Evolutionary conservation across 2,329 filamentous ascomycete genomes (phyloP).

Genomic region (Chalara sp.): DNA sequence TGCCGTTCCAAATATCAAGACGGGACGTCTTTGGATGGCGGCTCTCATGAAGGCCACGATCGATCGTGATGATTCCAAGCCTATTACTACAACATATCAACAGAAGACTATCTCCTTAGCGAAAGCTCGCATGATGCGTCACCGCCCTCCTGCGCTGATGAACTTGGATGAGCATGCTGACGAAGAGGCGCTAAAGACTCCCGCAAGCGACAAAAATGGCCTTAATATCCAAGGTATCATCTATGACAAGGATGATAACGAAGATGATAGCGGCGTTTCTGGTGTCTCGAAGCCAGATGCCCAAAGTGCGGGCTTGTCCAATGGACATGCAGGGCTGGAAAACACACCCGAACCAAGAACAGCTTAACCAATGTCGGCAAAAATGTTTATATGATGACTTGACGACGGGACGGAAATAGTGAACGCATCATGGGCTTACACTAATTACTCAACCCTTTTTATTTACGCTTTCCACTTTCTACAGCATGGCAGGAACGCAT

Average conservation of each 20-base stretch:
- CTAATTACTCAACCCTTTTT: too few species aligned
- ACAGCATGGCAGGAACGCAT: too few species aligned
- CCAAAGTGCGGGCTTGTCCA: constrained; percentile 1
- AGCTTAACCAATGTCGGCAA: background rate
- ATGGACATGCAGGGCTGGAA: background rate
- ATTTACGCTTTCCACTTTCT: too few species aligned
- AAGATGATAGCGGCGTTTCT: constrained; percentile 27
- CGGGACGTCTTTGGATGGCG: constrained; percentile 95
- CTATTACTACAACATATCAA: constrained; percentile 87
- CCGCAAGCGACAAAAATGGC: constrained; percentile 24
- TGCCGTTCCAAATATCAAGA: constrained; percentile 81
- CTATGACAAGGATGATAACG: constrained; percentile 23
- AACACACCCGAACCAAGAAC: background rate
- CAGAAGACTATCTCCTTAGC: constrained; percentile 92
- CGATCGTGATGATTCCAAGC: constrained; percentile 74
- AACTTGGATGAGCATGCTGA: constrained; percentile 46
- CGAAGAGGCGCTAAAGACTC: constrained; percentile 23
- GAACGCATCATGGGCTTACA: background rate
- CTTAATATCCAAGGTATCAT: constrained; percentile 27
- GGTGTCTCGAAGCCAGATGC: constrained; percentile 22
- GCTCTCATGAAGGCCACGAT: constrained; percentile 99
- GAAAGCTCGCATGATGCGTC: constrained; percentile 81
- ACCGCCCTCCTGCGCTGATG: constrained; percentile 85
- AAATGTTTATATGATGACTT: background rate
- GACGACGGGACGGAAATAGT: background rate